Evolutionary conservation across 1,139 yeast species (phyloP), one percentile per base, ranked within the genome.

Genomic region (Debaryomyces subglobosus): DNA sequence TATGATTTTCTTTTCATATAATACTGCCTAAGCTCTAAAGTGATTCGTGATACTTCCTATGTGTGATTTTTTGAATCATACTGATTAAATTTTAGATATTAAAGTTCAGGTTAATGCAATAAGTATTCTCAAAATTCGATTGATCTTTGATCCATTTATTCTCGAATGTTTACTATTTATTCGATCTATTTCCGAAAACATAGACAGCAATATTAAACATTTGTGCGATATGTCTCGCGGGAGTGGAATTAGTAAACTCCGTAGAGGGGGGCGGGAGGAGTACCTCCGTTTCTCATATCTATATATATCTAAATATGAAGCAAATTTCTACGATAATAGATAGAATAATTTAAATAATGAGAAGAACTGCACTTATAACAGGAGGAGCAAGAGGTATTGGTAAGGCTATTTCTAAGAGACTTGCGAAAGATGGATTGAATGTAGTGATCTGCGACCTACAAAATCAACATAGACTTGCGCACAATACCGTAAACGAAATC

Each of bases 361-460:
- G 33, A 35, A 38, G 18, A 38, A 38, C 30, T 6, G 41, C 41
- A 21, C 18, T 38, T 12, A 24, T 38, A n/a, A 38, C 41, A 9
- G 41, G 41, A 5, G 41, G 30, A 13, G n/a, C 30, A n/a, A 32
- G 21, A 21, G 41, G 41, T 16, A 38, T 38, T 21, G 41, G 41
- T n/a, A 20, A 10, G 21, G n/a, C 30, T 21, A 38, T 38, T 16
- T 21, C 41, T 5, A 12, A 12, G 13, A 21, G 21, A 23, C 30
- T 38, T 12, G 41, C 41, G 3, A 21, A 38, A 10, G 41, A 38
- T 38, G 41, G 41, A n/a, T 38, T 38, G 13, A 38, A 38, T 20
- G 18, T 38, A n/a, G 30, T 24, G 7, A 13, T 38, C 6, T 21
- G 30, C 9, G 41, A 38, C 23, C 15, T 38, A 12, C 30, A 21